Base-by-base conservation (phyloP, 306 rosid species). In the Vigna hirtella region DNA sequence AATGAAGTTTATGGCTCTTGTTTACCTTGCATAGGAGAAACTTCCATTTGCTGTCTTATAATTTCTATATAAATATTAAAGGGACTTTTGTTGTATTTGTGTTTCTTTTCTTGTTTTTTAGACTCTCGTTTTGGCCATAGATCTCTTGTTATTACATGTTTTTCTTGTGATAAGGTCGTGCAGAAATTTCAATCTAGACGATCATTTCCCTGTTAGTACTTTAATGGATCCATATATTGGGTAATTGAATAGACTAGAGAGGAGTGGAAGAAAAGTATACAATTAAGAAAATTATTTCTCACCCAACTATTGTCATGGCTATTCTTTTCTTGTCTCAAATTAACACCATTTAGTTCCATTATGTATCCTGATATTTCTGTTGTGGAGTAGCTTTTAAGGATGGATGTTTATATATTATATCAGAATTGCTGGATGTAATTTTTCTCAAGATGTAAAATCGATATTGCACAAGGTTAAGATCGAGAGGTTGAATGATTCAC, bases 1-100 rank as follows among this genome's bases (percentile, higher is more conserved):
- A 70, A 15, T 43, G 48, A 74, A 70, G 81, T 66, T 16, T 74
- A 17, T 67, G 83, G 38, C 74, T 67, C 69, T 79, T 75, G 81
- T 73, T 17, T 61, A 42, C 70, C 43, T 52, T 73, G 52, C 70
- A 24, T 69, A 50, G 43, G 51, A 18, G 38, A 68, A 81, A 58
- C 30, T 58, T 50, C 13, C 58, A 61, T 36, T 28, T 78, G 52
- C 63, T 67, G 76, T 66, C 24, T 58, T 42, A 34, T 58, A 68
- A 51, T 67, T 68, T 51, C 66, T 58, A 43, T 74, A 13, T 52
- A 30, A 45, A 58, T 77, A 68, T 69, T 42, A 16, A 42, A 64
- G 58, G 22, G 72, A 73, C 12, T 66, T 42, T 1, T 30, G 6
- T 16, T 16, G 64, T 78, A 18, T 69, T 57, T 68, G n/a, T 56